phyloP scores from a whole-genome alignment of 768 basidiomycete species.

The Dacryopinax primogenitus region DNA sequence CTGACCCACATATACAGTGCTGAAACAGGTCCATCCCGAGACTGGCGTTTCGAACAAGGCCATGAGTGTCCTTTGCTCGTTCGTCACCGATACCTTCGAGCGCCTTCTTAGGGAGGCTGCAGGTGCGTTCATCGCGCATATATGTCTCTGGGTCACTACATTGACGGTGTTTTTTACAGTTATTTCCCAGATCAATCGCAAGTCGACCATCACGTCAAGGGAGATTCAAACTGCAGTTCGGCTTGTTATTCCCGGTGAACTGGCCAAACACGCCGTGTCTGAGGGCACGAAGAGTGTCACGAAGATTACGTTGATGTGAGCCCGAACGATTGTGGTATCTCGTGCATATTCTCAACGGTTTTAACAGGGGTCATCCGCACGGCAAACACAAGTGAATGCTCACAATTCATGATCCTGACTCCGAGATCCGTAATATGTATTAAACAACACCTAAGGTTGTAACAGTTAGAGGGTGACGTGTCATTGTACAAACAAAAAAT shows the following conservation, averaged over 20 bases:
- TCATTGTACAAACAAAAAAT: too few species aligned
- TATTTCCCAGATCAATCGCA: conserved; percentile 94
- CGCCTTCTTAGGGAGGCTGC: conserved; percentile 87
- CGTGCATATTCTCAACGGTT: too few species aligned
- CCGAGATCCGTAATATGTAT: too few species aligned
- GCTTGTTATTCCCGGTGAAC: conserved; percentile 90
- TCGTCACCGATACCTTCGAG: conserved; percentile 91
- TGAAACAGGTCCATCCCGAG: conserved; percentile 96
- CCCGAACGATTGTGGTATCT: conserved; percentile 14
- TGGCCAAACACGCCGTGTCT: conserved; percentile 87
- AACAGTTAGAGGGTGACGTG: too few species aligned
- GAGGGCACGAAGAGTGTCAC: conserved; percentile 91
- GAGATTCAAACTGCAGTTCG: conserved; percentile 97
- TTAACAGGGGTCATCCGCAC: too few species aligned
- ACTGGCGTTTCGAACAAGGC: conserved; percentile 99
- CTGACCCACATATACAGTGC: conserved; percentile 38
- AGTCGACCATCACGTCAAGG: conserved; percentile 95
- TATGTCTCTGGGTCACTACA: neutral
- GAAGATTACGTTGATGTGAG: conserved; percentile 34
- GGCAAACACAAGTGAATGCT: too few species aligned
- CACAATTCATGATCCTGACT: too few species aligned
- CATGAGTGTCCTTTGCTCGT: conserved; percentile 92
- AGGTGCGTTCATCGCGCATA: conserved; percentile 37
- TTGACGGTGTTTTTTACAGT: conserved; percentile 34
- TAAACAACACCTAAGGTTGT: too few species aligned